A percentile compares a stretch with the other conserved stretches of the same genome.
phyloP scores from a whole-genome alignment of 1,139 yeast genomes.

The Waltiozyma sp. region DNA sequence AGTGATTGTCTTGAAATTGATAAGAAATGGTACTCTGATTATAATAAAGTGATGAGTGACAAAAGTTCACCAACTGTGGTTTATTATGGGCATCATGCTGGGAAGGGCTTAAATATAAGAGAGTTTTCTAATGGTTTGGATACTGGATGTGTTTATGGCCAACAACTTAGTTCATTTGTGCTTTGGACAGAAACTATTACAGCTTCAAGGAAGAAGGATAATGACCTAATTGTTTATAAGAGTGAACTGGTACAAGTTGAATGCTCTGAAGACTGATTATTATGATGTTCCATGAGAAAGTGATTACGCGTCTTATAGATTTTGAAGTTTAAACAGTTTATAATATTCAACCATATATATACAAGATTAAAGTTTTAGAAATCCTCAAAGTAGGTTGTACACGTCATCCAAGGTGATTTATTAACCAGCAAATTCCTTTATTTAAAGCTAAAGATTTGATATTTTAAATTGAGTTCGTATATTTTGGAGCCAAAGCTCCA shows the following conservation, averaged over 20 bases:
- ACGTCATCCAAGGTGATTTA: too few species aligned
- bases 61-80: slow-evolving; percentile 34
- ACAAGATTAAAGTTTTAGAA: too few species aligned
- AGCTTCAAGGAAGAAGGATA: slow-evolving; percentile 7
- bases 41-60: slow-evolving; percentile 32
- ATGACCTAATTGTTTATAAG: slow-evolving; percentile 3
- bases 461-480: too few species aligned
- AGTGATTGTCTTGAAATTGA: slow-evolving; percentile 32
- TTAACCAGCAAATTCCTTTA: too few species aligned
- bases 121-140: slow-evolving; percentile 72
- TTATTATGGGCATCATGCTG: slow-evolving; percentile 85
- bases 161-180: slow-evolving; percentile 54
- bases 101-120: slow-evolving; percentile 56
- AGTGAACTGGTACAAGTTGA: slow-evolving; percentile 2
- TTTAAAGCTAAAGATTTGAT: too few species aligned
- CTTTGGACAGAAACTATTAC: slow-evolving; percentile 20
- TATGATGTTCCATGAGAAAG: too few species aligned
- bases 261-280: not conserved
- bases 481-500: too few species aligned
- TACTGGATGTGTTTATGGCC: slow-evolving; percentile 73
- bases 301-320: too few species aligned
- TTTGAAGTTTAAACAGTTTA: too few species aligned
- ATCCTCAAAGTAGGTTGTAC: too few species aligned
- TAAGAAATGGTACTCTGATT: slow-evolving; percentile 51
- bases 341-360: too few species aligned